Base-by-base conservation (phyloP, 2,329 filamentous ascomycete genomes). In the Dissoconium aciculare region DNA sequence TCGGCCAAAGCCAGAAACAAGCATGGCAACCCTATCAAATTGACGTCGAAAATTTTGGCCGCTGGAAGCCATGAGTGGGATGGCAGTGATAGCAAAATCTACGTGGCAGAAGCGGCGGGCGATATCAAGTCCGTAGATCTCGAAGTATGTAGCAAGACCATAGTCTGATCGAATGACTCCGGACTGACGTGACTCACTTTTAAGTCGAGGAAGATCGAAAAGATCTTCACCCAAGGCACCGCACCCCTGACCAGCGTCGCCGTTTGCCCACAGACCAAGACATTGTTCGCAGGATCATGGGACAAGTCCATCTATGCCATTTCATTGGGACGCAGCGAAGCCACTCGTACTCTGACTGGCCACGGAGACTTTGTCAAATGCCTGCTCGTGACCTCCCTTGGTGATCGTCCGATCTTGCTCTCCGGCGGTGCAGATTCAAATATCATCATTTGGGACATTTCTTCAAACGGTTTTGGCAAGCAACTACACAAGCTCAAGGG, bases 331-430 rank as follows among this genome's bases (percentile, higher is more conserved):
- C 11, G 21, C 10, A n/a, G 30, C 3, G 29, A 31, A 8, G 17
- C 35, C 5, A 15, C 32, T 3, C 16, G 27, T 10, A 40, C 17
- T 5, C 24, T 50, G 6, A 15, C 33, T 3, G 84, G 83, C 4
- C 87, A 95, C 54, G 64, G 69, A 2, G 89, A 98, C 57, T 98
- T 98, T 50, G 79, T 98, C 46, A 94, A 94, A 58, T 66, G 78
- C 3, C 60, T 95, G 3, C 57, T 78, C 10, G 73, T 68, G 43
- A 63, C 69, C 9, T 67, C 58, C 14, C 47, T 91, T 4, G 60
- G 63, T 11, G 73, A 67, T 15, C 71, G 67, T 36, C 64, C 80
- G 11, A 31, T 65, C 4, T 45, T 67, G 10, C 42, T 66, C 13
- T 64, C 62, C 5, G 63, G 61, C 19, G 55, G 56, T 17, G 55